These are phyloP conservation scores for Nakazawaea peltata DNA, from an alignment of 805 yeast species.

Conservation along the genomic window DNA sequence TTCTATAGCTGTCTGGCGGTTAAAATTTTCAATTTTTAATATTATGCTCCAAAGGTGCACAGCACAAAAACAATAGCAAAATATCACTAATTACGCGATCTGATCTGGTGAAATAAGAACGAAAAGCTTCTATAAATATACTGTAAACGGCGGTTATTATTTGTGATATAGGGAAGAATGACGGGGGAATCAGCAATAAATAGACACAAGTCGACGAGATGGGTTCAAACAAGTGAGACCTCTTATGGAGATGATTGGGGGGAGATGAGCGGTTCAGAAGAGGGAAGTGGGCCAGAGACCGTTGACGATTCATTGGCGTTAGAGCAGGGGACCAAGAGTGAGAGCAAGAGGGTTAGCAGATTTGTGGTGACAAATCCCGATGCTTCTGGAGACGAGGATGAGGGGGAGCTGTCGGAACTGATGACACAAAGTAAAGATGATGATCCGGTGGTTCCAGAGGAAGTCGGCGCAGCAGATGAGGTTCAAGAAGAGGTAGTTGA, in stretches of 20 bases:
- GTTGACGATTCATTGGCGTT: neutral
- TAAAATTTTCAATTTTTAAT: too few relatives aligned
- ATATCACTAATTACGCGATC: too few relatives aligned
- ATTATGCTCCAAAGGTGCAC: too few relatives aligned
- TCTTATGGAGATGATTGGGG: conserved; percentile 11
- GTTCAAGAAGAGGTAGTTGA: neutral
- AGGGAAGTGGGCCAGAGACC: neutral
- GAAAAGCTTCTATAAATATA: too few relatives aligned
- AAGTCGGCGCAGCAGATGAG: neutral
- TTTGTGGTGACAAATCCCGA: conserved; percentile 10
- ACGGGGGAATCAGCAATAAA: too few relatives aligned
- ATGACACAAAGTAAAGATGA: neutral
- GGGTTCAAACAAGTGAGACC: conserved; percentile 7
- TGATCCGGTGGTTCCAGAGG: neutral
- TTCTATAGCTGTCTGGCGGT: too few relatives aligned
- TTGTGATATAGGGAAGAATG: too few relatives aligned
- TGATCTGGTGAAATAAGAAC: too few relatives aligned
- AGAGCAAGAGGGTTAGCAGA: conserved; percentile 1
- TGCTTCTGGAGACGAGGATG: conserved; percentile 1
- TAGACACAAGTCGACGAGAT: conserved; percentile 10
- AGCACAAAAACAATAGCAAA: too few relatives aligned
- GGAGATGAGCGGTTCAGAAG: conserved; percentile 3
- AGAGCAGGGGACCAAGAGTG: neutral
- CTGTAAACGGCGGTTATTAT: too few relatives aligned
- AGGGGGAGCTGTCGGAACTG: neutral